Base-by-base conservation (phyloP, 139 green algal species). In the Picochlorum sp. region DNA sequence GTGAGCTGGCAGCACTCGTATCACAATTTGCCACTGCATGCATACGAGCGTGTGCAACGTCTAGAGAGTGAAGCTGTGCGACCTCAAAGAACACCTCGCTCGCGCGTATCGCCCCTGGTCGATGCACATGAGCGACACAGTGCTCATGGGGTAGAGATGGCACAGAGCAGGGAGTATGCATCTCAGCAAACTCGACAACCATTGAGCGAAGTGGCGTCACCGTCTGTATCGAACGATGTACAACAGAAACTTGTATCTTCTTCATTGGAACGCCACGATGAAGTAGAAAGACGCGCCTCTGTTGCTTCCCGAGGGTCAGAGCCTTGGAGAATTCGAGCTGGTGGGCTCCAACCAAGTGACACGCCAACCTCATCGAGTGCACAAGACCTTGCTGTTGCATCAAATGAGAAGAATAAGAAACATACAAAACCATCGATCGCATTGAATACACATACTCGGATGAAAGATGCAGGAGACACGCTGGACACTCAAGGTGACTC, bases 1-100 rank as follows among this genome's bases (percentile, higher is more conserved):
- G 47, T 77, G 37, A 41, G 69, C 57, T 77, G 71, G 71, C 71
- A 77, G 60, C 71, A 72, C 26, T 24, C 11, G 20, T 72, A 60
- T 34, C 34, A 45, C 11, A 72, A 31, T 62, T 18, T 59, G 23
- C n/a, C 38, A 45, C 15, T 20, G 15, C 21, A 54, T 21, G 49
- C 60, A 20, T 49, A 18, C 23, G n/a, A 66, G n/a, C n/a, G 56
- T 18, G n/a, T 44, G 30, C 18, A 14, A 55, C 13, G 52, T 2
- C 16, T 21, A 51, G 56, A 45, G n/a, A 54, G 34, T 41, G 34
- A 41, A 11, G 34, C 0, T 11, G 34, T 41, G 34, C 7, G 34
- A 41, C 34, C 34, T 41, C 34, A 41, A 41, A 41, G 8, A 41
- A 41, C 34, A 41, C 34, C 34, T 41, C 34, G 34, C 8, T 41